Evolutionary conservation across 148 eudicot genomes (phyloP), one percentile per base, ranked within the genome.

Genomic region (Polygonum aviculare): DNA sequence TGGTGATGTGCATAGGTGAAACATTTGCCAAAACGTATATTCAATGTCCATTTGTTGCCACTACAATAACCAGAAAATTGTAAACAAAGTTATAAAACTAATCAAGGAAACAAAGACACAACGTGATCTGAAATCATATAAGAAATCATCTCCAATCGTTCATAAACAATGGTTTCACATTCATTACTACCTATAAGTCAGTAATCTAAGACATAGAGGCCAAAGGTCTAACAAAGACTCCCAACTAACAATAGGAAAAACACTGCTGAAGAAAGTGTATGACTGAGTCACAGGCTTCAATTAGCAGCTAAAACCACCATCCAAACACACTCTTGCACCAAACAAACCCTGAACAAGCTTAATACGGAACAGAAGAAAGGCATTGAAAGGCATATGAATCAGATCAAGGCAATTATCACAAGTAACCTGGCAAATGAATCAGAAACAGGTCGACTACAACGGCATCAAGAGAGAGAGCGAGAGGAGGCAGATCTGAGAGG

Each of bases 41-140:
- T 95, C 99, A 76, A 95, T 85, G 71, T 95, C 99, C 99, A 95
- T 95, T 87, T 92, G 99, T 84, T 88, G 97, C 99, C 99, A 95
- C 99, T 95, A 84, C 77, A 88, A 83, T 60, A 69, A 82, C 72
- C 44, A 67, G 72, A 0, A 36, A 67, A 38, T 19, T 19, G 75
- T 44, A 12, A 78, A 75, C 82, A 82, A 74, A 55, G 65, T 75
- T n/a, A 70, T 76, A 44, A 65, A 75, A 74, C 40, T 22, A 69
- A 55, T 14, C 1, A 0, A 76, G 8, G 35, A 44, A 26, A 44
- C n/a, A 26, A 41, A 44, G 54, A 41, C 11, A 26, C 11, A 12
- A 44, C 18, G 44, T 31, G 16, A 41, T 40, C 35, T 38, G 38
- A 38, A 69, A 2, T 70, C 38, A 60, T 11, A 54, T 6, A 54